Evolutionary conservation across 108 stramenopile genomes (phyloP), one percentile per base, ranked within the genome.

Genomic region (Discostella stelligeroides): DNA sequence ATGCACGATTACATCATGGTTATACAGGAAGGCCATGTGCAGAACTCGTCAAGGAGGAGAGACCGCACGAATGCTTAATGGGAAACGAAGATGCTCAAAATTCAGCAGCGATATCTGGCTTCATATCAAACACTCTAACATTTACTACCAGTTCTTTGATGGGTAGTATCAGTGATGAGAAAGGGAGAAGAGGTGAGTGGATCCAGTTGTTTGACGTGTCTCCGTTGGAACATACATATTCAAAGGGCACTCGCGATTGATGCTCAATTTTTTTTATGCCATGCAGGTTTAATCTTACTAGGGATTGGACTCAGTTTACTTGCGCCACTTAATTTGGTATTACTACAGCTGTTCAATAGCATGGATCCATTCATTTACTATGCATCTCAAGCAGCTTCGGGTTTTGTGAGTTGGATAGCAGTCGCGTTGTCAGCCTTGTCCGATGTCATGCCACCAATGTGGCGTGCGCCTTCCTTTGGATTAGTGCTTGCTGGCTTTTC

Each of bases 151-250:
- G 81, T 41, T 87, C 88, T n/a, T 43, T 90, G 71, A 75, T 90
- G 45, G 93, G 93, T 51, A 87, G 85, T 38, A 78, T 90, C 15
- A 90, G 88, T 73, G 93, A 94, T 70, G 85, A 87, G 60, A 65
- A 78, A 65, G 93, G 93, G 37, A 54, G 92, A 66, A 76, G 85
- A 72, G 72, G 79, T 85, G 49, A 62, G 81, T 55, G n/a, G 41
- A 15, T 38, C 27, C 24, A 30, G 2, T 46, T 20, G 34, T 57
- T 53, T 53, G 34, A 34, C 34, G 6, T 34, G 34, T 56, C 34
- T 56, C 13, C 13, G 55, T 30, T 17, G 5, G 7, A 12, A 56
- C 15, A 45, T 45, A 45, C 15, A 45, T 45, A 45, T 45, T 45
- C 2, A 7, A 6, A 34, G 3, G 2, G 2, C 56, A 38, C 37